phyloP scores from a whole-genome alignment of 129 eudicot genomes.

The Silybum marianum region DNA sequence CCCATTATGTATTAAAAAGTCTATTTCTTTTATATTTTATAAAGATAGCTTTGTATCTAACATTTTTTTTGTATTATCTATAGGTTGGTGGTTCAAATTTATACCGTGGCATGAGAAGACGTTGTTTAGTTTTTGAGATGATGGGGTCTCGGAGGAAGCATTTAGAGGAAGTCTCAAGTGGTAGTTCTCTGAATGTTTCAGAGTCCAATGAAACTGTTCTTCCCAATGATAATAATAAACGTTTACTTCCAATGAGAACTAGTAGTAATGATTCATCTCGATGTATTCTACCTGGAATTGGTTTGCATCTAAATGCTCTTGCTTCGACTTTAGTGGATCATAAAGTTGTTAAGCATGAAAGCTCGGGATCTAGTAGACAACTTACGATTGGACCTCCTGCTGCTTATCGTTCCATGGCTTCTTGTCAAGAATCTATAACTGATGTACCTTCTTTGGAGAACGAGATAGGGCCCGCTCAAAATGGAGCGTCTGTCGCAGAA shows the following conservation, averaged over 20 bases:
- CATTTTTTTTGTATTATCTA: conserved; percentile 17
- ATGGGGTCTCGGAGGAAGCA: conserved; percentile 65
- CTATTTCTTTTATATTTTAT: neutral
- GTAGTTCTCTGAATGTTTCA: conserved; percentile 39
- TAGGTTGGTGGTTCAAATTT: conserved; percentile 63
- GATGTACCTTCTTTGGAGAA: conserved; percentile 46
- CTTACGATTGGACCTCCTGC: conserved; percentile 46
- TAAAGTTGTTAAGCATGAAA: conserved; percentile 57
- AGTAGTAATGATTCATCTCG: conserved; percentile 58
- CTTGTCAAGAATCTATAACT: conserved; percentile 45
- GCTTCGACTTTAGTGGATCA: conserved; percentile 65
- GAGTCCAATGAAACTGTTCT: conserved; percentile 43
- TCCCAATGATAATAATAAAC: conserved; percentile 33
- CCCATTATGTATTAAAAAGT: neutral
- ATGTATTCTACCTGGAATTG: conserved; percentile 71
- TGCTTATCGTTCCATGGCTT: conserved; percentile 38
- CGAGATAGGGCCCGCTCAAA: conserved; percentile 39
- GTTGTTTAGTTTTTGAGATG: conserved; percentile 88
- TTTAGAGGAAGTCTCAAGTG: conserved; percentile 44
- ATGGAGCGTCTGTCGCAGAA: conserved; percentile 42
- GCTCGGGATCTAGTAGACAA: conserved; percentile 47
- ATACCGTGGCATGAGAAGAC: conserved; percentile 77
- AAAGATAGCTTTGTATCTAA: neutral
- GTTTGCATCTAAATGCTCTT: conserved; percentile 83
- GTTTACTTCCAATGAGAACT: conserved; percentile 35